phyloP scores from a whole-genome alignment of 129 eudicot genomes.

The Tagetes patula region DNA sequence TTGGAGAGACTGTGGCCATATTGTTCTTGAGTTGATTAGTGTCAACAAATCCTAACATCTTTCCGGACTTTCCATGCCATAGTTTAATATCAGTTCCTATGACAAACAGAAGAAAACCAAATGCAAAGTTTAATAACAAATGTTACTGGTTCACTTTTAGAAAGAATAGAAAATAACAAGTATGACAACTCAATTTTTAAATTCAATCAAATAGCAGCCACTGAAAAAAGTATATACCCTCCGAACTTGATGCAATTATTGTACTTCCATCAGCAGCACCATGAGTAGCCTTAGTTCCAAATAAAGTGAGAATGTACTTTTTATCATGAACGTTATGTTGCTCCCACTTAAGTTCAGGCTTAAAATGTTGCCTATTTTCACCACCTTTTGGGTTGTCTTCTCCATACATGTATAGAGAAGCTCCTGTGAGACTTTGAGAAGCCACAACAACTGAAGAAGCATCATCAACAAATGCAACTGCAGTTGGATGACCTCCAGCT shows the following conservation, averaged over 20 bases:
- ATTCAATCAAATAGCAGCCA: conserved; percentile 7
- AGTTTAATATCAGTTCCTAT: conserved; percentile 87
- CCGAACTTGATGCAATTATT: conserved; percentile 84
- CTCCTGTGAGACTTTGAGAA: conserved; percentile 67
- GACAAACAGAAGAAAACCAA: conserved; percentile 9
- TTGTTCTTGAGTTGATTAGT: conserved; percentile 94
- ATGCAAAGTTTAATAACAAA: background rate
- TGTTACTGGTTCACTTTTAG: conserved; percentile 6
- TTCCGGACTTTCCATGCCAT: conserved; percentile 94
- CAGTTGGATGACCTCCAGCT: conserved; percentile 85
- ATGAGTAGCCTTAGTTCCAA: conserved; percentile 75
- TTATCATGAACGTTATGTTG: conserved; percentile 87
- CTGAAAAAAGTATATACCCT: conserved; percentile 54
- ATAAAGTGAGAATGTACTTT: conserved; percentile 61
- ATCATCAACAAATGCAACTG: conserved; percentile 80
- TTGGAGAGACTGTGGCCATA: conserved; percentile 92
- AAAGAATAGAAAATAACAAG: background rate
- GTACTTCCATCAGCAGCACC: conserved; percentile 98
- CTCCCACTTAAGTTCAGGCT: conserved; percentile 92
- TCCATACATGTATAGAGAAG: conserved; percentile 84
- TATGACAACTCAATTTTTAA: conserved; percentile 7
- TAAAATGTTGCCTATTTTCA: conserved; percentile 61
- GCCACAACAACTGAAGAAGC: conserved; percentile 78
- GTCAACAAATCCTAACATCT: conserved; percentile 74
- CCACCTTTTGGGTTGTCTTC: conserved; percentile 69